Base-by-base conservation (phyloP, 2,329 filamentous ascomycete species). In the Cordyceps militaris region DNA sequence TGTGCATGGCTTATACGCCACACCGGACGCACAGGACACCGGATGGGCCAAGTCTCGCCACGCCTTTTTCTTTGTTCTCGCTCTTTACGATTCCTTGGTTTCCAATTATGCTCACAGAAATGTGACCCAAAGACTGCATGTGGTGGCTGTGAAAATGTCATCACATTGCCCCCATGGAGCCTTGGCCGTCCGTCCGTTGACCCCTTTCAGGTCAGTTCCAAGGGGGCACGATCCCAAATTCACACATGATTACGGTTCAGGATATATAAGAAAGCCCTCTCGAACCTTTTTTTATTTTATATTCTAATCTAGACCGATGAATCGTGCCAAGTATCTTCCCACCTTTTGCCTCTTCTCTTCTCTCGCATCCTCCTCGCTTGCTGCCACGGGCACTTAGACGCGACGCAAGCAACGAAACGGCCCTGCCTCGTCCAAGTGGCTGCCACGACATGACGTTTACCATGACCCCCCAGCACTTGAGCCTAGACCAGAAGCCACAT, bases 21-120 rank as follows among this genome's bases (percentile, higher is more conserved):
- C 52, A 55, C 51, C 51, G 42, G 52, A 55, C 52, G 52, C 52
- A 55, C 52, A 38, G 52, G 52, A 38, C 52, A 38, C 21, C 21
- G 8, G 30, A 14, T 55, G 52, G 40, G 38, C 24, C 52, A 6
- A 32, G 30, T 19, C 16, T 55, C 14, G 21, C n/a, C 9, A 28
- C 28, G 4, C 4, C 2, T 10, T 13, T 34, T 55, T 55, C 52
- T 55, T 55, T 55, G 52, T 55, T 47, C 52, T 19, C 34, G 14
- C 34, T n/a, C 34, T 38, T 16, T 38, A 11, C 32, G 10, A n/a
- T n/a, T n/a, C 14, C 34, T 11, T 40, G 23, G 21, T 38, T 28
- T 46, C 10, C 14, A 21, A 23, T 28, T 26, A 13, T n/a, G n/a
- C n/a, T 42, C 30, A 36, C 13, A 23, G 13, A 34, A 55, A 36